Evolutionary conservation across 176 grass and related monocot species (phyloP).

Genomic region (Oryza meridionalis): DNA sequence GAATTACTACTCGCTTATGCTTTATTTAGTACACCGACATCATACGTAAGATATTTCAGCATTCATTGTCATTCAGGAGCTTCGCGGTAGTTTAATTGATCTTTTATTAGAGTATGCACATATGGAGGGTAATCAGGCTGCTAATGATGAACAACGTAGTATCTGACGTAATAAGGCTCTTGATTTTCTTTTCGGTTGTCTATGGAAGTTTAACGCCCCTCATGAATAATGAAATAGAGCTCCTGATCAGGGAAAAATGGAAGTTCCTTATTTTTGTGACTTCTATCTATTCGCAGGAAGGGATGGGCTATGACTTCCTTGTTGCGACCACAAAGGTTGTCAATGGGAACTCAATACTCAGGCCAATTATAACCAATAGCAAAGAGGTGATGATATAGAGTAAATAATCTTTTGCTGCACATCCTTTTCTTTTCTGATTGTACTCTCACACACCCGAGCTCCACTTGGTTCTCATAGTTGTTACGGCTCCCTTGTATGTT

Average conservation of each 20-base stretch:
- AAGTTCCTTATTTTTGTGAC: neutral
- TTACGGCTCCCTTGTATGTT: neutral
- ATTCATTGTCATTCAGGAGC: neutral
- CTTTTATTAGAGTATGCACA: too few species aligned
- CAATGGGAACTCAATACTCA: constrained; percentile 76
- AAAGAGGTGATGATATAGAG: constrained; percentile 46
- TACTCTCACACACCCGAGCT: neutral
- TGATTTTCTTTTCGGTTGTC: neutral
- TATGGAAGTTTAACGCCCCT: neutral
- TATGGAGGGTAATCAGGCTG: too few species aligned
- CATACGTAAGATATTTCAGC: neutral
- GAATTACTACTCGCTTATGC: neutral
- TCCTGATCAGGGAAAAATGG: neutral
- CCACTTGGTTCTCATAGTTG: neutral
- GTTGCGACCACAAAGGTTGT: constrained; percentile 86
- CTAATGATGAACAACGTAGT: too few species aligned
- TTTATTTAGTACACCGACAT: neutral
- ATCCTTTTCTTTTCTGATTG: constrained; percentile 1
- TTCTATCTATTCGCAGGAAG: constrained; percentile 57
- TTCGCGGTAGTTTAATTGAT: too few species aligned
- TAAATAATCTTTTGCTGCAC: neutral
- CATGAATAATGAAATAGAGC: neutral
- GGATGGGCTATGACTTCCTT: constrained; percentile 91
- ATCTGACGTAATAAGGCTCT: neutral
- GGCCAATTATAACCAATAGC: constrained; percentile 67